Evolutionary conservation across 768 basidiomycete genomes (phyloP).

Genomic region (Leccinum arenicola): DNA sequence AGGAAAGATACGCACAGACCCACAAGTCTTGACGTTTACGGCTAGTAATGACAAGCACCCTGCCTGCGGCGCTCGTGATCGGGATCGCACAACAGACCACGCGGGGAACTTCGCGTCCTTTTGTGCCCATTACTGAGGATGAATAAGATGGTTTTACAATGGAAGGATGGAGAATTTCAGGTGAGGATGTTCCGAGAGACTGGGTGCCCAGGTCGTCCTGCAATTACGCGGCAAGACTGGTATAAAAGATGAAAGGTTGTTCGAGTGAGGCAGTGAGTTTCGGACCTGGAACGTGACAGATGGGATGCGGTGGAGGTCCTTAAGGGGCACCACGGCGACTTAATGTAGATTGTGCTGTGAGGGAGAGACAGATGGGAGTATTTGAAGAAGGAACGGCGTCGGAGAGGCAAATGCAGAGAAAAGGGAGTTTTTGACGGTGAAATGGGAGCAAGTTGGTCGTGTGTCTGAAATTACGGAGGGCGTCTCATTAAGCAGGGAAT

Average conservation of each 20-base stretch:
- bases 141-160: constrained; percentile 3
- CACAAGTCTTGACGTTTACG: constrained; percentile 77
- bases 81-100: constrained; percentile 92
- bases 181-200: neutral
- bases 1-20: constrained; percentile 72
- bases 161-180: constrained; percentile 1
- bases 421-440: constrained; percentile 22
- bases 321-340: constrained; percentile 12
- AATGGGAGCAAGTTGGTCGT: constrained; percentile 26
- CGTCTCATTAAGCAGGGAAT: constrained; percentile 18
- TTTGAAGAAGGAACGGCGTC: constrained; percentile 7
- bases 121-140: constrained; percentile 45
- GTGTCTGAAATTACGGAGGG: constrained; percentile 38
- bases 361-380: constrained; percentile 9
- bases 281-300: constrained; percentile 10
- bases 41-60: constrained; percentile 82
- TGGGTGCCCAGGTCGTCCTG: neutral
- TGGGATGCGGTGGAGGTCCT: constrained; percentile 3
- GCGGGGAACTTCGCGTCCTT: constrained; percentile 78
- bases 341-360: constrained; percentile 10
- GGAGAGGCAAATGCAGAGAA: constrained; percentile 11
- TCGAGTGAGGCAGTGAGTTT: neutral
- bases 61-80: constrained; percentile 67
- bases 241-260: constrained; percentile 8
- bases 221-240: constrained; percentile 2